A percentile compares a stretch with the other conserved stretches of the same genome.
phyloP scores from a whole-genome alignment of 495 filamentous ascomycete species.

The Bacidia gigantensis region DNA sequence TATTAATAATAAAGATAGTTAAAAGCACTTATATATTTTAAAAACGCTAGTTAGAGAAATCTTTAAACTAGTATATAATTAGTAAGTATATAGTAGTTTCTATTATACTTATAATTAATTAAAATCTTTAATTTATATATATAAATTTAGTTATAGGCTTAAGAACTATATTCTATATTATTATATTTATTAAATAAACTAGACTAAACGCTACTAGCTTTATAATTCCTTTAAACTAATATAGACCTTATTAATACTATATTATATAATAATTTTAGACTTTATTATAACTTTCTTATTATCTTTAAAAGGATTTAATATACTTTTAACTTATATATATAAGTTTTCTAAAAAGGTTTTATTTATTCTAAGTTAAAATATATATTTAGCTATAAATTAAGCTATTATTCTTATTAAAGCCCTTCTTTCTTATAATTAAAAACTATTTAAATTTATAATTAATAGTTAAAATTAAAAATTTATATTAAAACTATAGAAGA shows the following conservation, averaged over 20 bases:
- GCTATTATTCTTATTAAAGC: background rate
- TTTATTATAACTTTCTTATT: background rate
- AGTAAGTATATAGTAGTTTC: background rate
- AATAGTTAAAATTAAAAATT: background rate
- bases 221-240: background rate
- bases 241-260: background rate
- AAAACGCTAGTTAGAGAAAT: background rate
- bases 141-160: background rate
- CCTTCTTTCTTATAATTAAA: background rate
- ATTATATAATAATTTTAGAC: background rate
- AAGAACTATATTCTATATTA: background rate
- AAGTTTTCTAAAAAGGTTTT: background rate
- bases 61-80: background rate
- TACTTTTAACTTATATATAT: slow-evolving; percentile 6
- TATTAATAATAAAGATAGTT: background rate
- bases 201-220: background rate
- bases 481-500: background rate
- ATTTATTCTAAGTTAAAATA: background rate
- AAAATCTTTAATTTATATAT: background rate
- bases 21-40: background rate
- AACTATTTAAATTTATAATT: background rate
- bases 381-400: background rate
- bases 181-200: background rate
- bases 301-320: background rate
- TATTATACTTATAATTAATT: no score